Evolutionary conservation across 208 protist species (phyloP).

Genomic region (Naegleria fowleri): DNA sequence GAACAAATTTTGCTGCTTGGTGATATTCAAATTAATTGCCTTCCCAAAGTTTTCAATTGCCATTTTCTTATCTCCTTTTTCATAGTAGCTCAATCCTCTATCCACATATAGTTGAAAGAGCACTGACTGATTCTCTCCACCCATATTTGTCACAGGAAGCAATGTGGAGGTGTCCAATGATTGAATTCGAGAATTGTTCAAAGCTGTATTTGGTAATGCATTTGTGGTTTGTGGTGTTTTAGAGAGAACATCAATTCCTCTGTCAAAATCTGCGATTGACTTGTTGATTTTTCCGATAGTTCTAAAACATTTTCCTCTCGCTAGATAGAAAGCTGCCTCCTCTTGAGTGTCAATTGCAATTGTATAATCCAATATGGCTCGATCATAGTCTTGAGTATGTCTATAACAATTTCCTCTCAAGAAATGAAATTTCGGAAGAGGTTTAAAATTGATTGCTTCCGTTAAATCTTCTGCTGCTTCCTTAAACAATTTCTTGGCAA

Average conservation of each 20-base stretch:
- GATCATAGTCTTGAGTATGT: neutral
- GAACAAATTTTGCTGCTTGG: neutral
- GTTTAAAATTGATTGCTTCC: neutral
- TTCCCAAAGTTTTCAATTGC: constrained; percentile 52
- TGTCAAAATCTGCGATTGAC: constrained; percentile 58
- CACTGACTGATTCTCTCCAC: neutral
- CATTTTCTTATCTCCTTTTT: constrained; percentile 37
- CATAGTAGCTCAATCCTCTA: constrained; percentile 47
- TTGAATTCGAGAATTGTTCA: neutral
- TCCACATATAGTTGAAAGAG: constrained; percentile 10
- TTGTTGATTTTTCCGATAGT: constrained; percentile 54
- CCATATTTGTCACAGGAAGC: neutral
- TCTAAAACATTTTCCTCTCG: constrained; percentile 51
- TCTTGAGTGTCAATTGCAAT: constrained; percentile 29
- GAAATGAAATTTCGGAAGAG: constrained; percentile 20
- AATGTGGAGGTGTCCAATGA: neutral
- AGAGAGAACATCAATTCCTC: constrained; percentile 61
- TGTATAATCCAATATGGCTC: constrained; percentile 1
- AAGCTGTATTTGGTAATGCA: neutral
- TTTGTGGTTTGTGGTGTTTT: constrained; percentile 34
- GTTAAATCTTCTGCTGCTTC: neutral
- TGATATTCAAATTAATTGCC: constrained; percentile 36
- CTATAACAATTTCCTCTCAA: constrained; percentile 6
- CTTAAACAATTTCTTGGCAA: neutral
- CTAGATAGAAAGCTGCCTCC: constrained; percentile 57